Evolutionary conservation across 2,329 filamentous ascomycete species (phyloP).

Genomic region (Fusarium luffae): DNA sequence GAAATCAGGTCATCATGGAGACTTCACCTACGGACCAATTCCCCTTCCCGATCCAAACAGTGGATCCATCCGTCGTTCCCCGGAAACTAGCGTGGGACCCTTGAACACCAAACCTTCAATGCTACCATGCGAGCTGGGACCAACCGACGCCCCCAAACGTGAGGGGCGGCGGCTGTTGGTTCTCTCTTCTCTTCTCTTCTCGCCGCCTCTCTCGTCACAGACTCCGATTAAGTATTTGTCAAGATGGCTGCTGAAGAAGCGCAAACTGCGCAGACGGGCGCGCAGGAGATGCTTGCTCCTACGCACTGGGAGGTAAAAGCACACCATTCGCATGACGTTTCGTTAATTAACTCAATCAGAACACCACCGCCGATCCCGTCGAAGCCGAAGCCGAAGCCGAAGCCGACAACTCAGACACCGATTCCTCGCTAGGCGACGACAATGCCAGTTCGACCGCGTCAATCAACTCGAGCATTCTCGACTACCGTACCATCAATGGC

Average conservation of each 20-base stretch:
- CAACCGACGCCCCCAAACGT: background rate
- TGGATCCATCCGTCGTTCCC: conserved; percentile 10
- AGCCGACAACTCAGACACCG: conserved; percentile 5
- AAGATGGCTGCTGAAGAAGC: conserved; percentile 6
- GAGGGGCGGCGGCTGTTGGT: background rate
- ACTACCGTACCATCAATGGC: conserved; percentile 38
- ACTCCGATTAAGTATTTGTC: background rate
- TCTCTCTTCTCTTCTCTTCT: background rate
- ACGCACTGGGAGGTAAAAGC: conserved; percentile 34
- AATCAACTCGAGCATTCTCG: conserved; percentile 35
- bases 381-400: background rate
- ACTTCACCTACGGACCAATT: background rate
- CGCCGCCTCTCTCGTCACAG: background rate
- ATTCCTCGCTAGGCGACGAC: conserved; percentile 30
- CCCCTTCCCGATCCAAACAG: background rate
- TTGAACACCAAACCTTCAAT: background rate
- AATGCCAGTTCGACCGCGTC: conserved; percentile 26
- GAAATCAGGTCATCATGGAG: background rate
- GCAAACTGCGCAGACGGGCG: background rate
- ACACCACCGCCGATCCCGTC: background rate
- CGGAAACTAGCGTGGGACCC: conserved; percentile 12
- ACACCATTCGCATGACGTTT: too few relatives aligned
- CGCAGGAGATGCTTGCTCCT: conserved; percentile 22
- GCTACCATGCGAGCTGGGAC: conserved; percentile 12
- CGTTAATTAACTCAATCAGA: conserved; percentile 5